Conservation (phyloP, 2,329 filamentous ascomycete genomes). For the Clonostachys rhizophaga region DNA sequence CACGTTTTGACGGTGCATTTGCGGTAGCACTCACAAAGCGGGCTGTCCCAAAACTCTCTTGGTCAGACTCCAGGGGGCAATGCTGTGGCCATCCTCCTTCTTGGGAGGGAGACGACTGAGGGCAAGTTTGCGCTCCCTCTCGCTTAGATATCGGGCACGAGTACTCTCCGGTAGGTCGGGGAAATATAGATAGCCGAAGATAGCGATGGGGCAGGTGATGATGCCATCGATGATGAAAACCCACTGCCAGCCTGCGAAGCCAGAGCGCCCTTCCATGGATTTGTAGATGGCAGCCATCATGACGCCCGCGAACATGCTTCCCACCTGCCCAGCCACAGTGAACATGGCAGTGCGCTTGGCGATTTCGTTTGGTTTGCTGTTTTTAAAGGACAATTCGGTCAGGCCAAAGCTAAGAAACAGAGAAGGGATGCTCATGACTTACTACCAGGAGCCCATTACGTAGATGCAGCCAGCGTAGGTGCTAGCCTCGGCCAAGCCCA, state of each 20-base stretch:
- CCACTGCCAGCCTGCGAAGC: constrained; percentile 48
- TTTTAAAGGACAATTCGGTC: no score
- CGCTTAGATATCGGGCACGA: constrained; percentile 22
- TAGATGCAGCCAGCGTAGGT: constrained; percentile 23
- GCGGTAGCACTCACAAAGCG: constrained; percentile 11
- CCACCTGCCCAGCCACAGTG: constrained; percentile 49
- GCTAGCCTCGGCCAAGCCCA: constrained; percentile 17
- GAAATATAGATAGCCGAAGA: constrained; percentile 44
- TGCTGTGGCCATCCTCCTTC: constrained; percentile 22
- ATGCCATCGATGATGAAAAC: constrained; percentile 39
- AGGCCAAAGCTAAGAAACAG: no score
- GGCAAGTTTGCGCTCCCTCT: constrained; percentile 21
- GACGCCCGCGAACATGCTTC: constrained; percentile 54
- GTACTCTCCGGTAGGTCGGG: constrained; percentile 39
- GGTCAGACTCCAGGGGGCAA: constrained; percentile 14
- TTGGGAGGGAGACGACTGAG: constrained; percentile 20
- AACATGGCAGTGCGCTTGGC: constrained; percentile 57
- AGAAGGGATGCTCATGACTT: no score
- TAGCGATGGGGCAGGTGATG: constrained; percentile 46
- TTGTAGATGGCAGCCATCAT: constrained; percentile 40
- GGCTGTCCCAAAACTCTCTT: constrained; percentile 17
- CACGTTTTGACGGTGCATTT: neutral
- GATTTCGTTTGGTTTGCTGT: constrained; percentile 40
- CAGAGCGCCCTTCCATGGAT: constrained; percentile 27
- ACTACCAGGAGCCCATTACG: constrained; percentile 43